Conservation (phyloP, 2,329 filamentous ascomycete genomes). For the Ascochyta fabae region DNA sequence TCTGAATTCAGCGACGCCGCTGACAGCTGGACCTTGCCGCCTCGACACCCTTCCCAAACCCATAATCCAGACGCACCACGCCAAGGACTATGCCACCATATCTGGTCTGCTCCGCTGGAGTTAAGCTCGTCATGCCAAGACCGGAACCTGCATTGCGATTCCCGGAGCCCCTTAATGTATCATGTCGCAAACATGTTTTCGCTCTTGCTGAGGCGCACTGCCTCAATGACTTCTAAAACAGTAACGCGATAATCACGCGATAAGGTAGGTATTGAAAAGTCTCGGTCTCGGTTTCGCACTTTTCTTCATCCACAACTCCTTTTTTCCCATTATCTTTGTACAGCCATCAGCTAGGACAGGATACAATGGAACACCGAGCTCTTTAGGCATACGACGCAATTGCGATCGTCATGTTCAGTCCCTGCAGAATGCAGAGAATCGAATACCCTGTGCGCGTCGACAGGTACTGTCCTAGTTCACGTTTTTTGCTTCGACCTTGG, state of each 20-base stretch:
- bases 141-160: not conserved
- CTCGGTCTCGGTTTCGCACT: slow-evolving; percentile 7
- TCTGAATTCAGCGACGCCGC: not conserved
- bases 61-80: not conserved
- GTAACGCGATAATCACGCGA: not conserved
- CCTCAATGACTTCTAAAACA: not conserved
- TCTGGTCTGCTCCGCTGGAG: not conserved
- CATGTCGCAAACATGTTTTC: slow-evolving; percentile 1
- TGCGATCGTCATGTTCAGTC: no score
- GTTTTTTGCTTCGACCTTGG: no score
- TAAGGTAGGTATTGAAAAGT: not conserved
- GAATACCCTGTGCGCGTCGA: no score
- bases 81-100: slow-evolving; percentile 1
- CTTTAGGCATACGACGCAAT: no score
- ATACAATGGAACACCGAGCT: no score
- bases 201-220: not conserved
- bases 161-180: slow-evolving; percentile 9
- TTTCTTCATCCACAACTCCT: no score
- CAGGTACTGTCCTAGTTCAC: no score
- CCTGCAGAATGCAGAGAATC: no score
- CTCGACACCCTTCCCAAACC: not conserved
- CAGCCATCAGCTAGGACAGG: no score
- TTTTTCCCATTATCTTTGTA: no score
- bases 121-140: slow-evolving; percentile 6
- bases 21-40: not conserved